Evolutionary conservation across 1,139 yeast species (phyloP), one percentile per base, ranked within the genome.

Genomic region (Protomyces inundatus): DNA sequence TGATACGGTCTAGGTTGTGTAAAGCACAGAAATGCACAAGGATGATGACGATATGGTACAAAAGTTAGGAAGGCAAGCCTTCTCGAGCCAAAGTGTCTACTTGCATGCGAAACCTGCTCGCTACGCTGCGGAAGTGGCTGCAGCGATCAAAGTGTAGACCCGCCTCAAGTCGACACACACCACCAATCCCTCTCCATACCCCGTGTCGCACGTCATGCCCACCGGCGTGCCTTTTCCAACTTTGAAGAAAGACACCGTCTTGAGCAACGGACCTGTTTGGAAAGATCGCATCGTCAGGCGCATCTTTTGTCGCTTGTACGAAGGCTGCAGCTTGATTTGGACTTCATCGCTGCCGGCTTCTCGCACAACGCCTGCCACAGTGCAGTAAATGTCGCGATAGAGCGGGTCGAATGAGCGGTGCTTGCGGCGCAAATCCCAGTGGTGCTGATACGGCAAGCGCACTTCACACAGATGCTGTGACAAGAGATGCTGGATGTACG

Each of bases 1-100:
- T 14, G 62, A 58, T 36, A 40, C 55, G n/a, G 62, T 58, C 32
- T 58, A 51, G 33, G 16, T 10, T 3, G 40, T 37, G 40, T 1
- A 10, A 37, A 37, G n/a, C 10, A 37, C 40, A 23, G 23, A 2
- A 23, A 23, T 23, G 23, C 23, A 23, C 23, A 23, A 23, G 23
- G 23, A 23, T 2, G 23, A 23, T 23, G 23, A 23, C 1, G 23
- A 23, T 23, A 23, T 23, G 23, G 23, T 23, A 23, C 23, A 23
- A 23, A 23, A 23, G 23, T 23, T 23, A 2, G 23, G 23, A 23
- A 23, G 23, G 23, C 23, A 23, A 23, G 23, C 23, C 23, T 23
- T 23, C 23, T 23, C 23, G 23, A 23, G 23, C 23, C 23, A 23
- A 23, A 23, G 23, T 23, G 23, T 23, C 23, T 23, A 23, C 2